Conservation (phyloP, 1,284 basidiomycete species). For the Boletus hoseneyae region DNA sequence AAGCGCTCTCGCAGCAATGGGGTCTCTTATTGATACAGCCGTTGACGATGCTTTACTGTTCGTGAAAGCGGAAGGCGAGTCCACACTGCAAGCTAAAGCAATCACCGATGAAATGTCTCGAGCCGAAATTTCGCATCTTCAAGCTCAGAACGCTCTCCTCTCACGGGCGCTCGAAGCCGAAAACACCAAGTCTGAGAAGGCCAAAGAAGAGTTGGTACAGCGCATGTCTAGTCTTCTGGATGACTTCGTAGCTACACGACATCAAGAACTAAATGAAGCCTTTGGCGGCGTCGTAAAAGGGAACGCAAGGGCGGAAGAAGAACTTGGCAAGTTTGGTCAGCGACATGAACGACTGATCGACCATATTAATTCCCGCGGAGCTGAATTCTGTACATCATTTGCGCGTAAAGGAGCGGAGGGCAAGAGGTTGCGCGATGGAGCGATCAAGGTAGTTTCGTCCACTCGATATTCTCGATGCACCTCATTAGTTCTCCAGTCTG, state of each 20-base stretch:
- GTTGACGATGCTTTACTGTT: constrained; percentile 58
- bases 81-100: constrained; percentile 48
- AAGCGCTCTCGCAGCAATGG: constrained; percentile 49
- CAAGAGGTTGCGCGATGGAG: constrained; percentile 54
- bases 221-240: constrained; percentile 69
- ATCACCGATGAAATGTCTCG: constrained; percentile 51
- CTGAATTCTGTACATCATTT: constrained; percentile 41
- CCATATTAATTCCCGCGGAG: constrained; percentile 38
- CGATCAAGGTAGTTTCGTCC: constrained; percentile 50
- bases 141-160: constrained; percentile 72
- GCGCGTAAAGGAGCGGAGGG: constrained; percentile 50
- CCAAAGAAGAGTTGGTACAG: constrained; percentile 70
- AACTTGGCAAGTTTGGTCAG: constrained; percentile 45
- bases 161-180: constrained; percentile 63
- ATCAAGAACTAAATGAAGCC: constrained; percentile 62
- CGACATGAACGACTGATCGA: constrained; percentile 49
- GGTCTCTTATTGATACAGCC: constrained; percentile 57
- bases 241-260: constrained; percentile 67
- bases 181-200: constrained; percentile 57
- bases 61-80: constrained; percentile 52
- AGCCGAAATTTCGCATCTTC: constrained; percentile 63
- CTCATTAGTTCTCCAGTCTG: constrained; percentile 38
- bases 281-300: constrained; percentile 53
- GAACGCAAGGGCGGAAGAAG: constrained; percentile 54
- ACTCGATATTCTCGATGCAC: background rate